Evolutionary conservation across 2,329 filamentous ascomycete species (phyloP).

Genomic region (Colletotrichum cordylinicola): DNA sequence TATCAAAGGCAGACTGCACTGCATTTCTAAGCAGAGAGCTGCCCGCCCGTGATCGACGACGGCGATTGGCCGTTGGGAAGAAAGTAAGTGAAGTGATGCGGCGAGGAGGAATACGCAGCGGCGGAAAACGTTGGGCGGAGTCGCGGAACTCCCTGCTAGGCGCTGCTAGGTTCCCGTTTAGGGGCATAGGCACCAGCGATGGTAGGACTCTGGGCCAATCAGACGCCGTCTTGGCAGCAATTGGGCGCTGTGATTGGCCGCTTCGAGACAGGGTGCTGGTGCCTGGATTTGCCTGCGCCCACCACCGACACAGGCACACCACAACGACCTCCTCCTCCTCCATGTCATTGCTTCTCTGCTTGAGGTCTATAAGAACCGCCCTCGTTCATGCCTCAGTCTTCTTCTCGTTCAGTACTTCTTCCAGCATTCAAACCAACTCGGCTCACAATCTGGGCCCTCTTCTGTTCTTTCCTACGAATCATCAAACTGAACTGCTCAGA

Average conservation of each 20-base stretch:
- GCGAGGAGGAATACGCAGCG: slow-evolving; percentile 6
- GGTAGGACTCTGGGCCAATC: not conserved
- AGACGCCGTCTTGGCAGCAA: rapidly evolving
- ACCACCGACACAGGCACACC: not conserved
- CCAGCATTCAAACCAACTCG: not conserved
- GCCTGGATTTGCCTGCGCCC: not conserved
- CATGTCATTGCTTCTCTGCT: not conserved
- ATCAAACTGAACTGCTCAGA: not conserved
- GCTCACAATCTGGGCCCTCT: not conserved
- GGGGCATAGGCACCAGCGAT: not conserved
- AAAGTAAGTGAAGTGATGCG: not conserved
- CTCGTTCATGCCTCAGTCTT: not conserved
- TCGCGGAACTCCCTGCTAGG: not conserved
- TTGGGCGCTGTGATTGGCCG: not conserved
- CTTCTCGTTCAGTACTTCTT: not conserved
- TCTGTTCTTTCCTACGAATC: not conserved
- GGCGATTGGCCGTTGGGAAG: not conserved
- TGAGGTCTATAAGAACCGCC: not conserved
- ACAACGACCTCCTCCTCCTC: not conserved
- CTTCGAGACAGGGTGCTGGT: not conserved
- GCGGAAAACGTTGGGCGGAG: slow-evolving; percentile 8
- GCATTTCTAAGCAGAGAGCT: not conserved
- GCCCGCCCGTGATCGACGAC: too few species aligned
- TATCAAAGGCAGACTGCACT: not conserved
- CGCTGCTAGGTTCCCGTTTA: not conserved